Conservation (phyloP, 2,329 filamentous ascomycete species). For the Penicillium sp. region DNA sequence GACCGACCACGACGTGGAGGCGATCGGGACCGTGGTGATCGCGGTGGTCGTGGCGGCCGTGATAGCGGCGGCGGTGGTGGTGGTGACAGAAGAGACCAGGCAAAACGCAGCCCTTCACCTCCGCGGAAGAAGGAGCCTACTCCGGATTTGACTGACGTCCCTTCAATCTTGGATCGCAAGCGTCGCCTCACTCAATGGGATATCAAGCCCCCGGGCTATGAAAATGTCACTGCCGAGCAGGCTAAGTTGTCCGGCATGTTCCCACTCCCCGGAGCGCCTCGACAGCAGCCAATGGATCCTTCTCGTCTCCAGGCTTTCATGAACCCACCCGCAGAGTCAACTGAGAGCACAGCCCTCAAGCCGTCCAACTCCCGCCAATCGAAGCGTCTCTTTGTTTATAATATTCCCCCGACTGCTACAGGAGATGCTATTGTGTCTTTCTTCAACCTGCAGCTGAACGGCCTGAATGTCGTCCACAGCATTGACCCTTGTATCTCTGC, state of each 20-base stretch:
- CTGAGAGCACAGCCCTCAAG: conserved; percentile 78
- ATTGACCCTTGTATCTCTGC: conserved; percentile 83
- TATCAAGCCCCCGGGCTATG: conserved; percentile 97
- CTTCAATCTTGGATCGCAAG: conserved; percentile 83
- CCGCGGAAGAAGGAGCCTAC: conserved; percentile 93
- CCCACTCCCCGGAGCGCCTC: conserved; percentile 89
- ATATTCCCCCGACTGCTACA: conserved; percentile 72
- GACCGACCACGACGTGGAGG: conserved; percentile 57
- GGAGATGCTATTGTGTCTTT: conserved; percentile 80
- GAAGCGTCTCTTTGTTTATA: conserved; percentile 87
- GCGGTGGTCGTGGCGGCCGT: conserved; percentile 41
- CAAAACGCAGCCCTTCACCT: conserved; percentile 74
- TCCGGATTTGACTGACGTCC: conserved; percentile 85
- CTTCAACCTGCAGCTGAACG: conserved; percentile 96
- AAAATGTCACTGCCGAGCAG: conserved; percentile 97
- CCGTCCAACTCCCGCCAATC: conserved; percentile 92
- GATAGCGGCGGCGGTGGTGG: conserved; percentile 46
- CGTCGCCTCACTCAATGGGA: conserved; percentile 98
- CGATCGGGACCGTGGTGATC: conserved; percentile 44
- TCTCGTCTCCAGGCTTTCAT: conserved; percentile 93
- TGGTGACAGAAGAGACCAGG: conserved; percentile 58
- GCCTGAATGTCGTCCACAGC: conserved; percentile 86
- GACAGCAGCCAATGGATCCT: conserved; percentile 94
- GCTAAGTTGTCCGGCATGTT: conserved; percentile 97
- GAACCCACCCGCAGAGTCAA: conserved; percentile 74